These are phyloP conservation scores for Hydrangea macrophylla DNA, from an alignment of 148 eudicot species.

Conservation along the genomic window DNA sequence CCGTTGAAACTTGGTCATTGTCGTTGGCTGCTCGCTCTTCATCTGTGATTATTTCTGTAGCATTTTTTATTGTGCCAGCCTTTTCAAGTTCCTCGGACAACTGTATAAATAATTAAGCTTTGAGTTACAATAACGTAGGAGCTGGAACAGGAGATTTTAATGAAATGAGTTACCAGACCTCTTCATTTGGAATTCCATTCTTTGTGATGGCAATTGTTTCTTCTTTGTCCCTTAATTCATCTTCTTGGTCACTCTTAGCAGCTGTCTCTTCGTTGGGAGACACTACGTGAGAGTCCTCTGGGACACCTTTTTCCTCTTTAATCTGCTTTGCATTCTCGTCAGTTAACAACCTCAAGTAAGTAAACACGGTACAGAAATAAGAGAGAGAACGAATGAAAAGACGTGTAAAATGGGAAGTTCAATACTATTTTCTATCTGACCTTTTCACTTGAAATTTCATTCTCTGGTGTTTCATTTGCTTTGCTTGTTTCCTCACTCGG, in stretches of 20 bases:
- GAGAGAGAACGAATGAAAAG: background rate
- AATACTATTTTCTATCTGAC: conserved; percentile 9
- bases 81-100: conserved; percentile 9
- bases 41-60: conserved; percentile 7
- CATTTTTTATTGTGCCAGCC: background rate
- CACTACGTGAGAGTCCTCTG: background rate
- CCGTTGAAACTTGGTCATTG: conserved; percentile 13
- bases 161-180: background rate
- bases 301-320: conserved; percentile 9
- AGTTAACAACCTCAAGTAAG: conserved; percentile 1
- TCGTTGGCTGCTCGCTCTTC: background rate
- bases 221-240: conserved; percentile 6
- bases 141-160: background rate
- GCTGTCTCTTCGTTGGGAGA: conserved; percentile 3
- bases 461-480: conserved; percentile 18
- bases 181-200: conserved; percentile 6
- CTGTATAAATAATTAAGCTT: conserved; percentile 11
- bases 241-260: conserved; percentile 10
- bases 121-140: conserved; percentile 5
- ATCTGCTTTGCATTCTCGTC: conserved; percentile 16
- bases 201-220: background rate
- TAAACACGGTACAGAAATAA: background rate
- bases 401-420: background rate
- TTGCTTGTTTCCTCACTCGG: conserved; percentile 12
- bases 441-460: conserved; percentile 20